Conservation (phyloP, 495 filamentous ascomycete species). For the Penicillium turbatum region DNA sequence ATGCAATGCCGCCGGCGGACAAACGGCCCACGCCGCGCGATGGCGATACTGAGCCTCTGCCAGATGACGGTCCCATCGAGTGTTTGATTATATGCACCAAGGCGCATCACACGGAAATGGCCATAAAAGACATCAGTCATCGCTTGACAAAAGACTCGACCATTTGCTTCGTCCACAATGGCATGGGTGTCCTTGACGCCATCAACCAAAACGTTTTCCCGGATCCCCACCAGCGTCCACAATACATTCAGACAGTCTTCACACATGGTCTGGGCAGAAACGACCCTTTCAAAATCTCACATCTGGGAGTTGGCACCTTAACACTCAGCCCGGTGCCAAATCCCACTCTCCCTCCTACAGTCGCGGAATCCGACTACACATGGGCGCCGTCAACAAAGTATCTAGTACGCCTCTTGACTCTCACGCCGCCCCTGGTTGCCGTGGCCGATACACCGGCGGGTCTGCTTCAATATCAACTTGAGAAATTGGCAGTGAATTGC, state of each 20-base stretch:
- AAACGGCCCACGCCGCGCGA: not conserved
- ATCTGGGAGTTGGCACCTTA: constrained; percentile 60
- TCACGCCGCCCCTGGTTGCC: constrained; percentile 46
- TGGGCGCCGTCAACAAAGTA: constrained; percentile 47
- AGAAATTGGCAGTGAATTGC: constrained; percentile 75
- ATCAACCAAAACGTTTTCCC: constrained; percentile 66
- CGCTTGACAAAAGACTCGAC: constrained; percentile 70
- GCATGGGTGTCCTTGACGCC: constrained; percentile 74
- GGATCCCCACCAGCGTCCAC: constrained; percentile 57
- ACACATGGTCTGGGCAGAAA: constrained; percentile 57
- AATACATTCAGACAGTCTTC: constrained; percentile 70
- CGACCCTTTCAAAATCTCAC: constrained; percentile 56
- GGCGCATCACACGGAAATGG: constrained; percentile 50
- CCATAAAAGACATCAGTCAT: constrained; percentile 54
- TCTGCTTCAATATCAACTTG: constrained; percentile 58
- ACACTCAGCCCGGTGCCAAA: constrained; percentile 53
- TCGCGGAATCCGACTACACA: constrained; percentile 19
- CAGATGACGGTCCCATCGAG: constrained; percentile 53
- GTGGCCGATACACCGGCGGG: constrained; percentile 41
- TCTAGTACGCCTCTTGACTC: constrained; percentile 47
- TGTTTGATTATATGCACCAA: constrained; percentile 74
- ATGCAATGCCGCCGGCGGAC: constrained; percentile 3
- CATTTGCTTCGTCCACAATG: constrained; percentile 76
- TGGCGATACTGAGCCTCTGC: not conserved
- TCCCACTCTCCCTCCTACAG: constrained; percentile 4